These are phyloP conservation scores for Pezicula neosporulosa DNA, from an alignment of 2,329 filamentous ascomycete genomes.

Conservation along the genomic window DNA sequence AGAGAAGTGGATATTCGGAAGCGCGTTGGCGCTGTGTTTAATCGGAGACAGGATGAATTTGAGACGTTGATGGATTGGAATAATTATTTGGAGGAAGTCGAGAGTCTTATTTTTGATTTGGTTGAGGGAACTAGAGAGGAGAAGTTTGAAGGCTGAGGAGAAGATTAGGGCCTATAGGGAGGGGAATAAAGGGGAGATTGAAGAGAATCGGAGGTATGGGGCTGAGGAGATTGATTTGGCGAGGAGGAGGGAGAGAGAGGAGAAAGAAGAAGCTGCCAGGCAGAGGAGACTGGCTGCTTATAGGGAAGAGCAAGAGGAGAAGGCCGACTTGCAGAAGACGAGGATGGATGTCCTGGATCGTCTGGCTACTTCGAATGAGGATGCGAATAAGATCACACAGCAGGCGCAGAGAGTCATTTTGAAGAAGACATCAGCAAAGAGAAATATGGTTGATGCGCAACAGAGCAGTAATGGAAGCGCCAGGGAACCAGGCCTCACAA, in stretches of 20 bases:
- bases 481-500: conserved; percentile 45
- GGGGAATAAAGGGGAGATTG: conserved; percentile 66
- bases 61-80: conserved; percentile 81
- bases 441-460: conserved; percentile 32
- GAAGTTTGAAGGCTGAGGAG: conserved; percentile 39
- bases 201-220: conserved; percentile 53
- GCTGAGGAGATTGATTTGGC: conserved; percentile 52
- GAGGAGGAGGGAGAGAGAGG: conserved; percentile 54
- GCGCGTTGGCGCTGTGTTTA: conserved; percentile 77
- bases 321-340: conserved; percentile 57
- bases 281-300: conserved; percentile 60
- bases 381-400: conserved; percentile 55
- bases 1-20: conserved; percentile 88
- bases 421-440: conserved; percentile 65
- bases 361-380: conserved; percentile 58
- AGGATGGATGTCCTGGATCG: conserved; percentile 68
- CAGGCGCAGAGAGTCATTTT: conserved; percentile 59
- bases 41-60: conserved; percentile 88
- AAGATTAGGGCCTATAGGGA: conserved; percentile 67
- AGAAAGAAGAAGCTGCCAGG: conserved; percentile 63
- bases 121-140: conserved; percentile 66
- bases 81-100: conserved; percentile 90
- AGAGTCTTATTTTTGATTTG: conserved; percentile 86
- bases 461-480: conserved; percentile 14
- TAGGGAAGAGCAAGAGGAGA: conserved; percentile 69